Evolutionary conservation across 805 yeast species (phyloP), one percentile per base, ranked within the genome.

Genomic region (Wickerhamomyces alni): DNA sequence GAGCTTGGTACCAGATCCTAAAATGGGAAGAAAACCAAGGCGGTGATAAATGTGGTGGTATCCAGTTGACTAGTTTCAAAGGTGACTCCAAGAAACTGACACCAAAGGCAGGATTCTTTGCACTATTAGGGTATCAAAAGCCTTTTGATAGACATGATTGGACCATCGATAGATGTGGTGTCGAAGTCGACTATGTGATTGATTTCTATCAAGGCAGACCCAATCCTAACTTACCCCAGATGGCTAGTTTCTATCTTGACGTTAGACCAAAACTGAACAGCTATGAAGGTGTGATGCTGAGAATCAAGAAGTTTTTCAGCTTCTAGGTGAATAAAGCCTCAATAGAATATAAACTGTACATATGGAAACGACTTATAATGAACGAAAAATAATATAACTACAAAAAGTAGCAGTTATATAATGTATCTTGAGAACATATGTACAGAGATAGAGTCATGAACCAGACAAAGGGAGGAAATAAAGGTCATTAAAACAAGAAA

Each of bases 91-190:
- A 78, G 46, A 83, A 84, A 50, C 53, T 87, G 30, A 87, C 97
- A 0, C 99, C 99, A 6, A 72, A 93, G 50, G 98, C 98, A 0
- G 72, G 86, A 45, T 67, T 83, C 43, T 75, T 80, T 42, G 61
- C 75, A 38, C 55, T 78, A 29, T 52, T 86, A 37, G 96, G 95
- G 0, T 70, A 75, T 41, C 79, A 77, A 36, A 74, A 74, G 45
- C 99, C 99, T 0, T 91, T 91, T 63, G 99, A 91, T 62, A 74
- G 99, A 52, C 99, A 91, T 58, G 99, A 91, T 62, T 91, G 99
- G 99, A 69, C 74, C 7, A 73, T 91, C 10, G 80, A 84, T 52
- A 67, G 97, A 39, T 87, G 96, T 60, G 98, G 98, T 3, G 72
- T 66, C 17, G 72, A 74, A 37, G 73, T 91, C 17, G 96, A 87